Percentiles rank a stretch among this genome's conserved stretches.
phyloP scores from a whole-genome alignment of 202 grass and related monocot genomes.

The Bolboschoenoplectus hybrid region DNA sequence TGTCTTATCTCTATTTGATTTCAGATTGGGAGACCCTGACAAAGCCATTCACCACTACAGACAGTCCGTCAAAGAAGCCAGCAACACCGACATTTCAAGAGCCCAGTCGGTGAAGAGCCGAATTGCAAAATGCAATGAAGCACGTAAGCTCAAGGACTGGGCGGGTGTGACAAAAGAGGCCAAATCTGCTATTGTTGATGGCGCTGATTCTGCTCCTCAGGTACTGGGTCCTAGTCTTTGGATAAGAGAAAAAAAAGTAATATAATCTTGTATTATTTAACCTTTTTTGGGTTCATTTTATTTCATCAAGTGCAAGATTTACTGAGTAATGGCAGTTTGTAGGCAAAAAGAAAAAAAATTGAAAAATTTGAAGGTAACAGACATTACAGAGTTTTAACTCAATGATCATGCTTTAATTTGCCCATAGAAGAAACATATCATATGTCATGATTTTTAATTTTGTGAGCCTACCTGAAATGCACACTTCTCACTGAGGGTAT shows the following conservation, averaged over 20 bases:
- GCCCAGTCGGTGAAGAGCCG: conserved; percentile 66
- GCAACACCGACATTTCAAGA: conserved; percentile 44
- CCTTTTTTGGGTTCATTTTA: background rate
- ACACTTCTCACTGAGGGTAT: background rate
- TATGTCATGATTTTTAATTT: conserved; percentile 1
- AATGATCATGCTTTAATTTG: background rate
- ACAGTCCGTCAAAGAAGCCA: conserved; percentile 69
- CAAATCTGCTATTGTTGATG: conserved; percentile 65
- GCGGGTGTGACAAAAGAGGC: conserved; percentile 70
- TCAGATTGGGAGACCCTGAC: conserved; percentile 88
- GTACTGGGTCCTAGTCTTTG: conserved; percentile 32
- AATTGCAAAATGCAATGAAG: conserved; percentile 65
- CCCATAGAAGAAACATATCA: background rate
- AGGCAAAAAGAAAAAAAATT: background rate
- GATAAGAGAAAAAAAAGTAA: background rate
- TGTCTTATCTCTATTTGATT: background rate
- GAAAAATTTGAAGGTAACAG: background rate
- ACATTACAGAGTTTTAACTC: background rate
- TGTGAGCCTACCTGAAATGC: background rate
- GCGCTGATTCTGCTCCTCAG: conserved; percentile 74
- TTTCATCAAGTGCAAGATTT: background rate
- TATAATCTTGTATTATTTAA: background rate
- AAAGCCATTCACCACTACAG: conserved; percentile 78
- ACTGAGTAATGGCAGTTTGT: background rate
- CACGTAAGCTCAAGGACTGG: conserved; percentile 78